Conservation (phyloP, 148 eudicot species). For the Chenopodium album region DNA sequence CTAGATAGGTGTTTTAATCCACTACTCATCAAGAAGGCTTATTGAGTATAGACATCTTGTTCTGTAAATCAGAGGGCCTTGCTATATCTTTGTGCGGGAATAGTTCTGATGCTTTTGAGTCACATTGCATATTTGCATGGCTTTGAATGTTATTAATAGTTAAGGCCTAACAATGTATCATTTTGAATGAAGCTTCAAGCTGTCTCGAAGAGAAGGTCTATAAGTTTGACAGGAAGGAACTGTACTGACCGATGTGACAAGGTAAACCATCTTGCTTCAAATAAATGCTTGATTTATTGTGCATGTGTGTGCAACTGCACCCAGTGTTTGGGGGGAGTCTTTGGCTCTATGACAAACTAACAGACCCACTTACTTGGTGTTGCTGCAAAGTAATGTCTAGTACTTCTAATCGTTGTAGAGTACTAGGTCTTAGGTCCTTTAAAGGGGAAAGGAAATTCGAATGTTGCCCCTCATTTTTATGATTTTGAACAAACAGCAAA, state of each 20-base stretch:
- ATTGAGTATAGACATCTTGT: neutral
- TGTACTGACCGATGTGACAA: constrained; percentile 48
- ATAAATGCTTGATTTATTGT: neutral
- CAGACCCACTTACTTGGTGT: neutral
- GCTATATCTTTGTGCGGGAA: neutral
- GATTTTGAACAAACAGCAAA: neutral
- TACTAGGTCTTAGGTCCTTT: neutral
- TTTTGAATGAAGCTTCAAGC: constrained; percentile 40
- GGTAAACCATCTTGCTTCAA: constrained; percentile 33
- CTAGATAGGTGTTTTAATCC: no score
- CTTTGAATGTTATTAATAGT: neutral
- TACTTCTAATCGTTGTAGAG: neutral
- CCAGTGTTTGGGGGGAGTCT: neutral
- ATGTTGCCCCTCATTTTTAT: neutral
- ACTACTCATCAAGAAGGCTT: neutral
- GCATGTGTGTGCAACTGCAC: neutral
- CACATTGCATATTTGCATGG: neutral
- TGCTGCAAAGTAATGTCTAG: neutral
- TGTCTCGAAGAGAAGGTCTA: constrained; percentile 40
- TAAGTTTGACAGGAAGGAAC: constrained; percentile 57
- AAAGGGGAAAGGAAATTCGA: neutral
- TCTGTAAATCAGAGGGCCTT: neutral
- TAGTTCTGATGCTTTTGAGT: neutral
- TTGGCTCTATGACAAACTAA: neutral
- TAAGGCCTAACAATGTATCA: neutral